Base-by-base conservation (phyloP, 192 early-diverging fungal species). In the Mortierella antarctica region DNA sequence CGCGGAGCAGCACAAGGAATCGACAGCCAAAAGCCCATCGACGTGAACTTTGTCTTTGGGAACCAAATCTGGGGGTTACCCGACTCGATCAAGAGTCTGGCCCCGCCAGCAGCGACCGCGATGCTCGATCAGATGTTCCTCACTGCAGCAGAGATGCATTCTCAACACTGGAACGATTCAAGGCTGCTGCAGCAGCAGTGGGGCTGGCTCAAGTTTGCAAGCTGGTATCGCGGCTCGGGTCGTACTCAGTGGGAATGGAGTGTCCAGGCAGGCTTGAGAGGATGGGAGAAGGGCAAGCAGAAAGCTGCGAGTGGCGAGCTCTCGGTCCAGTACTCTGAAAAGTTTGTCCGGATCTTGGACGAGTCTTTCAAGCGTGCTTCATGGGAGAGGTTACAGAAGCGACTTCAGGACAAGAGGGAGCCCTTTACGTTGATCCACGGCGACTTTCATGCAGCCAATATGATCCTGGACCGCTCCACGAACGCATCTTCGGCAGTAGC, bases 11-110 rank as follows among this genome's bases (percentile, higher is more conserved):
- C 42, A 53, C 13, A 56, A 18, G 23, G 20, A 11, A 42, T 31
- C 18, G 49, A 10, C n/a, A 42, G 47, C 48, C 57, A 46, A 20
- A 57, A 57, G 4, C 73, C 73, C 5, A 44, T 74, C 12, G 73
- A 74, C 42, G 57, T 74, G 20, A 74, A 74, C 52, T 74, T 74
- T 74, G 31, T 74, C 20, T 74, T 74, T 67, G 73, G 73, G 15
- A 74, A 74, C 52, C 73, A 74, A 18, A 67, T 74, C 45, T 74
- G 73, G 73, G 73, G 73, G 1, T 18, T 74, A 4, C 73, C 73
- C 1, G 65, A 59, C 5, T 59, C 64, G 6, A 31, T 74, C 42
- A 58, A 74, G 20, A 40, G 23, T 9, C 11, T 39, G 6, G 56
- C 58, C 31, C 46, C 67, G 13, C 73, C 73, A 7, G 18, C 58